Percentiles rank a stretch among this genome's conserved stretches.
phyloP scores from a whole-genome alignment of 768 basidiomycete species.

The Mycena rosella region DNA sequence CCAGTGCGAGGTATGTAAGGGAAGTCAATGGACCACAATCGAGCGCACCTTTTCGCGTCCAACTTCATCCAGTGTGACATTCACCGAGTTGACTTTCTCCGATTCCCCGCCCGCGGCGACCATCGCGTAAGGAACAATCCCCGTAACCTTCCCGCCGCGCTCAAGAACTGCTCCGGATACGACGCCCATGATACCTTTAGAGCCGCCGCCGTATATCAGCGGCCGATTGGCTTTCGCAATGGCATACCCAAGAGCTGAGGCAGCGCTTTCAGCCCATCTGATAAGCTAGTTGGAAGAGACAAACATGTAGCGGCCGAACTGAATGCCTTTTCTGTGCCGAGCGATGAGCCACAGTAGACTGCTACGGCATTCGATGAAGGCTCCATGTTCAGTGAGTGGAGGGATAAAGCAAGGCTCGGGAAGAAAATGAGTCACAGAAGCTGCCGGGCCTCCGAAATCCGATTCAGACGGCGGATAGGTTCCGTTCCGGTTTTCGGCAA shows the following conservation, averaged over 20 bases:
- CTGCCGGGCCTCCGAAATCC: too few relatives aligned
- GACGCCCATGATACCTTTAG: conserved; percentile 87
- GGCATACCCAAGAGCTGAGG: conserved; percentile 78
- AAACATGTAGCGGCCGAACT: conserved; percentile 76
- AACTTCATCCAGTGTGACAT: conserved; percentile 41
- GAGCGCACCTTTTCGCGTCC: conserved; percentile 40
- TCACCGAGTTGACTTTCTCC: conserved; percentile 52
- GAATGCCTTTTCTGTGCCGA: conserved; percentile 73
- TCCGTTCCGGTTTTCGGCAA: too few relatives aligned
- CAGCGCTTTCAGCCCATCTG: neutral
- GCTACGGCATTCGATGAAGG: conserved; percentile 61
- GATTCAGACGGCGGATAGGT: too few relatives aligned
- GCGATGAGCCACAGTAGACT: conserved; percentile 87
- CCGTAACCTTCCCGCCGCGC: conserved; percentile 78
- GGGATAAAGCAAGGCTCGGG: neutral
- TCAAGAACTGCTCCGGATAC: conserved; percentile 76
- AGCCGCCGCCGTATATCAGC: conserved; percentile 91
- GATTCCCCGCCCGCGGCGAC: conserved; percentile 72
- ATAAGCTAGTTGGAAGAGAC: conserved; percentile 43
- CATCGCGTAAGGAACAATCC: conserved; percentile 86
- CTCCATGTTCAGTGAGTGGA: neutral
- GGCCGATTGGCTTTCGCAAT: conserved; percentile 70
- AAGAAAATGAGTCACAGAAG: neutral
- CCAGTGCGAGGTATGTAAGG: neutral
- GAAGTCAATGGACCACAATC: neutral